These are phyloP conservation scores for Pyricularia sp. DNA, from an alignment of 2,329 filamentous ascomycete genomes.

Conservation along the genomic window DNA sequence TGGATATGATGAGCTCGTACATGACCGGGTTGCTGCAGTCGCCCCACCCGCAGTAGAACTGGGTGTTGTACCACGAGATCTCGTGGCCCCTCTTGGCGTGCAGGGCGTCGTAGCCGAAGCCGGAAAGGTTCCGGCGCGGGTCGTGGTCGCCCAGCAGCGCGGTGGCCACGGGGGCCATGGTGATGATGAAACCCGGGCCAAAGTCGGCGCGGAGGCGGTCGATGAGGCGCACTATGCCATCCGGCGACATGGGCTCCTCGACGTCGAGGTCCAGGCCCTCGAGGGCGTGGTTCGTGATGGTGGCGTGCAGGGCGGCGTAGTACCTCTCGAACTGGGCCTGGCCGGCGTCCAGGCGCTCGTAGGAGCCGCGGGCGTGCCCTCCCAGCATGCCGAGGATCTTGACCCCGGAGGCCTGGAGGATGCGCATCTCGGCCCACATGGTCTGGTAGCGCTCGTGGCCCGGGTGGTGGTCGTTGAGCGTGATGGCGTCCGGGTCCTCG, in stretches of 20 bases:
- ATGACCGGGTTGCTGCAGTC: slow-evolving; percentile 43
- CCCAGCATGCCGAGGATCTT: slow-evolving; percentile 76
- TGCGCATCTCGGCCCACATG: slow-evolving; percentile 62
- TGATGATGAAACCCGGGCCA: slow-evolving; percentile 59
- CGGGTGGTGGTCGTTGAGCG: slow-evolving; percentile 66
- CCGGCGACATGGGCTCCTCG: slow-evolving; percentile 62
- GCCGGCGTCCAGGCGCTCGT: slow-evolving; percentile 42
- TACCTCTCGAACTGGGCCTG: slow-evolving; percentile 50
- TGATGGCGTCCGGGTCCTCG: slow-evolving; percentile 51
- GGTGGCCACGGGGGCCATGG: slow-evolving; percentile 68
- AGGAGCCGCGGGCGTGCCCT: slow-evolving; percentile 66
- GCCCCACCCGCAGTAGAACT: slow-evolving; percentile 82
- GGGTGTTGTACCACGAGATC: slow-evolving; percentile 73
- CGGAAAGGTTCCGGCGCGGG: slow-evolving; percentile 56
- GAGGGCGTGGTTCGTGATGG: slow-evolving; percentile 48
- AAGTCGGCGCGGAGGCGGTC: slow-evolving; percentile 58
- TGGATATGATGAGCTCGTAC: slow-evolving; percentile 34
- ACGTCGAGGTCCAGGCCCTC: slow-evolving; percentile 66
- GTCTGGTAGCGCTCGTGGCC: slow-evolving; percentile 50
- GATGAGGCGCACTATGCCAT: slow-evolving; percentile 52
- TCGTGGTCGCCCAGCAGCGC: slow-evolving; percentile 51
- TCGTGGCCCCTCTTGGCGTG: slow-evolving; percentile 53
- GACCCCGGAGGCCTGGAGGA: slow-evolving; percentile 60
- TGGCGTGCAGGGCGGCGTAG: slow-evolving; percentile 54
- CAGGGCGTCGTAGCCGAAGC: slow-evolving; percentile 64